phyloP scores from a whole-genome alignment of 139 green algal species.

The Coccomyxa sp. region DNA sequence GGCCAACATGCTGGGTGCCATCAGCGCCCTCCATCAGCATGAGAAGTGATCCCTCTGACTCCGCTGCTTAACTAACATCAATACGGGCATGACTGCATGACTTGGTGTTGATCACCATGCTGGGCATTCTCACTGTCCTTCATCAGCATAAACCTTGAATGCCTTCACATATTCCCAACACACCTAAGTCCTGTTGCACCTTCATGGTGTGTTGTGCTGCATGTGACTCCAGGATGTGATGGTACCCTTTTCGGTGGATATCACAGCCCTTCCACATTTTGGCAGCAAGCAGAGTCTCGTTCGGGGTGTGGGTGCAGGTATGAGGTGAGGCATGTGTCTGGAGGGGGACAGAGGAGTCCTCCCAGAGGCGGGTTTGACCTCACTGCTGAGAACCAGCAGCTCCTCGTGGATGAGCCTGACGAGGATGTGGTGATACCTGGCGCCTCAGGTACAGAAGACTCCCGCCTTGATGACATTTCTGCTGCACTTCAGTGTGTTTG shows the following conservation, averaged over 20 bases:
- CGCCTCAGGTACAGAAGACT: constrained; percentile 15
- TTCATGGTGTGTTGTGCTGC: not conserved
- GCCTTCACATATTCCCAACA: not conserved
- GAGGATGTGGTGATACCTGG: not conserved
- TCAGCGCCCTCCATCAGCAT: constrained; percentile 17
- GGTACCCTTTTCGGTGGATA: not conserved
- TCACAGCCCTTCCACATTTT: not conserved
- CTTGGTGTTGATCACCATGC: not conserved
- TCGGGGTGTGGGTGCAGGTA: constrained; percentile 7
- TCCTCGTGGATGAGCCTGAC: constrained; percentile 34
- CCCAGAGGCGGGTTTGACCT: constrained; percentile 32
- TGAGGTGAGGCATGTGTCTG: constrained; percentile 31
- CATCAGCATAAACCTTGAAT: not conserved
- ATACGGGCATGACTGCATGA: not conserved
- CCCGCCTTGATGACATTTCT: not conserved
- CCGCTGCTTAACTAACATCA: not conserved
- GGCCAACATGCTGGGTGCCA: constrained; percentile 26
- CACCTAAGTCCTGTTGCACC: not conserved
- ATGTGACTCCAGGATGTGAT: not conserved
- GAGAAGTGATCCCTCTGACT: constrained; percentile 8
- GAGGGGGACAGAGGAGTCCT: constrained; percentile 23
- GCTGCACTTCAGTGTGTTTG: not conserved
- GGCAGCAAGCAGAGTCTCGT: too few species aligned
- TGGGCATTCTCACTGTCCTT: not conserved
- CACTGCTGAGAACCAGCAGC: constrained; percentile 38